Conservation (phyloP, 345 rosid genomes). For the Abelmoschus esculentus region DNA sequence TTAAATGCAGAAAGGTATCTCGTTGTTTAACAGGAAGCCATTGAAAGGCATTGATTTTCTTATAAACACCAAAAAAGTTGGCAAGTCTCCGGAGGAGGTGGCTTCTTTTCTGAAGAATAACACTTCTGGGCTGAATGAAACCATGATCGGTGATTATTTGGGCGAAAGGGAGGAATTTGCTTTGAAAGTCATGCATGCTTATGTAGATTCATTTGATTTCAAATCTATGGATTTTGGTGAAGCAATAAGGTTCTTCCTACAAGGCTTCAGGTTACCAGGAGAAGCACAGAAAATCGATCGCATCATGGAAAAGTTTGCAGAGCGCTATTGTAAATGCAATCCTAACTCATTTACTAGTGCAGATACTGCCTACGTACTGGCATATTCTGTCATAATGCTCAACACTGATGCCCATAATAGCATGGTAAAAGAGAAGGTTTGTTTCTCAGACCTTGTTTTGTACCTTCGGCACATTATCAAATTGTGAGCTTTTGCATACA, state of each 20-base stretch:
- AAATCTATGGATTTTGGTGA: conserved; percentile 81
- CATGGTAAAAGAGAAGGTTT: conserved; percentile 97
- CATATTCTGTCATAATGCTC: conserved; percentile 95
- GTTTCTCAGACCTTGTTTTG: conserved; percentile 19
- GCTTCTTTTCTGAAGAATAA: conserved; percentile 61
- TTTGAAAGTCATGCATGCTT: conserved; percentile 91
- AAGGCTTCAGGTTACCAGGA: conserved; percentile 89
- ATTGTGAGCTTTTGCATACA: conserved; percentile 1
- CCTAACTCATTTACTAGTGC: conserved; percentile 90
- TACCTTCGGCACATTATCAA: conserved; percentile 8
- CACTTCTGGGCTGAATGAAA: conserved; percentile 66
- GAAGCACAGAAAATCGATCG: conserved; percentile 99
- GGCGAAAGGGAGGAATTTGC: conserved; percentile 95
- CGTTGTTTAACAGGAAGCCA: conserved; percentile 84
- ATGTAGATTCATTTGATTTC: conserved; percentile 88
- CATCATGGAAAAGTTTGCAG: conserved; percentile 97
- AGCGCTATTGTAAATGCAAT: conserved; percentile 91
- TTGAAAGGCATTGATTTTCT: conserved; percentile 89
- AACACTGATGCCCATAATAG: conserved; percentile 95
- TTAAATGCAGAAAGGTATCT: conserved; percentile 78
- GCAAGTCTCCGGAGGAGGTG: conserved; percentile 78
- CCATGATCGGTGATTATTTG: conserved; percentile 90
- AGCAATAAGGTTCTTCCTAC: conserved; percentile 84
- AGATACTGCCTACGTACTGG: conserved; percentile 95
- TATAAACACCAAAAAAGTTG: conserved; percentile 58